Evolutionary conservation across 2,329 filamentous ascomycete species (phyloP).

Genomic region (Orbilia brochopaga): DNA sequence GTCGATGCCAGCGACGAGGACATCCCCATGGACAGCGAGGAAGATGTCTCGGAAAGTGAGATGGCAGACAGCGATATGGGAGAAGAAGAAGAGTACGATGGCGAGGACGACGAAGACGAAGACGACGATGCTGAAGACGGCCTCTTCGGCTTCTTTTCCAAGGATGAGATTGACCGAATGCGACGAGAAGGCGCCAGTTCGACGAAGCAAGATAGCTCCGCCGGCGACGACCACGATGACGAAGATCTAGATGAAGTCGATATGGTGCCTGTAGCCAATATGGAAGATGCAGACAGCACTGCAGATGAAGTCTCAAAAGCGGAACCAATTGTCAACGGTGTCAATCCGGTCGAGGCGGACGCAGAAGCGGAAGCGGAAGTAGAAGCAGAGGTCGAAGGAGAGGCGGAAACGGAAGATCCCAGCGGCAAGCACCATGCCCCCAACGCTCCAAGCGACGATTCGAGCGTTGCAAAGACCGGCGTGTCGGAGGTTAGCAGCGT

Average conservation of each 20-base stretch:
- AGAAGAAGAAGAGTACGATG: slow-evolving; percentile 57
- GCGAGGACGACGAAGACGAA: slow-evolving; percentile 61
- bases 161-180: slow-evolving; percentile 65
- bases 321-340: slow-evolving; percentile 36
- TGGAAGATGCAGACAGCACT: slow-evolving; percentile 54
- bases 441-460: slow-evolving; percentile 51
- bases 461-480: slow-evolving; percentile 52
- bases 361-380: neutral
- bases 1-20: slow-evolving; percentile 68
- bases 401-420: neutral
- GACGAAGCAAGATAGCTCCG: slow-evolving; percentile 55
- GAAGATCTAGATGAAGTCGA: slow-evolving; percentile 52
- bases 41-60: slow-evolving; percentile 59
- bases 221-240: slow-evolving; percentile 54
- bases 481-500: slow-evolving; percentile 55
- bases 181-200: slow-evolving; percentile 56
- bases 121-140: slow-evolving; percentile 58
- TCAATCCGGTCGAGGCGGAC: slow-evolving; percentile 10
- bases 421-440: slow-evolving; percentile 29
- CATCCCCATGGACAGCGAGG: slow-evolving; percentile 71
- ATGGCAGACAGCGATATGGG: slow-evolving; percentile 56
- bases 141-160: slow-evolving; percentile 67
- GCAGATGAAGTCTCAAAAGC: slow-evolving; percentile 18
- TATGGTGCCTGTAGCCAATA: slow-evolving; percentile 39
- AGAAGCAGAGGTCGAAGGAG: too few species aligned